Evolutionary conservation across 768 basidiomycete genomes (phyloP).

Genomic region (Boletus insuetus): DNA sequence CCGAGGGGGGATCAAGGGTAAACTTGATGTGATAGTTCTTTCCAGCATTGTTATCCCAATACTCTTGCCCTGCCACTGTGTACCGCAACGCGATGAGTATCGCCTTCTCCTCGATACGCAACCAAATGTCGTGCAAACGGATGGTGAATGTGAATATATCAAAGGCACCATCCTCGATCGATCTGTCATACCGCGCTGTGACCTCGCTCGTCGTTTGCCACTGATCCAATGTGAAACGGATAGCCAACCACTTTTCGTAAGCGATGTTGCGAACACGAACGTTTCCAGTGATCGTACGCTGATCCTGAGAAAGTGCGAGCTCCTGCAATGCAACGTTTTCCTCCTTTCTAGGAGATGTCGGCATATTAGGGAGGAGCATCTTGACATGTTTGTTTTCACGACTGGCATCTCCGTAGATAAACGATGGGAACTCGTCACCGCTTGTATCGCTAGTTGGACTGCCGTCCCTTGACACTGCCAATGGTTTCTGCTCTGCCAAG

Average conservation of each 20-base stretch:
- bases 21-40: conserved; percentile 80
- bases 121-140: conserved; percentile 73
- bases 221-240: conserved; percentile 89
- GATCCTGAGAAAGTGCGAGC: conserved; percentile 50
- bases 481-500: conserved; percentile 90
- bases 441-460: conserved; percentile 83
- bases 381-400: conserved; percentile 39
- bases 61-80: conserved; percentile 64
- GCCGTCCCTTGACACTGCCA: conserved; percentile 88
- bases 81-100: conserved; percentile 79
- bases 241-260: conserved; percentile 82
- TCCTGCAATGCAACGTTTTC: conserved; percentile 55
- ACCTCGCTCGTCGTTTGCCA: conserved; percentile 98
- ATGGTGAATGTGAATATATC: conserved; percentile 81
- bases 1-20: conserved; percentile 25
- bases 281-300: conserved; percentile 60
- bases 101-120: conserved; percentile 78
- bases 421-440: conserved; percentile 75
- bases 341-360: conserved; percentile 36
- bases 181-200: conserved; percentile 62
- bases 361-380: conserved; percentile 72
- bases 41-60: conserved; percentile 90
- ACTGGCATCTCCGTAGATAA: conserved; percentile 52
- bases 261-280: conserved; percentile 83
- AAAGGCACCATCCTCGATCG: conserved; percentile 36